Percentiles rank a stretch among this genome's conserved stretches.
These are phyloP conservation scores for Russula ochroleuca DNA, from an alignment of 768 basidiomycete species.

Conservation along the genomic window DNA sequence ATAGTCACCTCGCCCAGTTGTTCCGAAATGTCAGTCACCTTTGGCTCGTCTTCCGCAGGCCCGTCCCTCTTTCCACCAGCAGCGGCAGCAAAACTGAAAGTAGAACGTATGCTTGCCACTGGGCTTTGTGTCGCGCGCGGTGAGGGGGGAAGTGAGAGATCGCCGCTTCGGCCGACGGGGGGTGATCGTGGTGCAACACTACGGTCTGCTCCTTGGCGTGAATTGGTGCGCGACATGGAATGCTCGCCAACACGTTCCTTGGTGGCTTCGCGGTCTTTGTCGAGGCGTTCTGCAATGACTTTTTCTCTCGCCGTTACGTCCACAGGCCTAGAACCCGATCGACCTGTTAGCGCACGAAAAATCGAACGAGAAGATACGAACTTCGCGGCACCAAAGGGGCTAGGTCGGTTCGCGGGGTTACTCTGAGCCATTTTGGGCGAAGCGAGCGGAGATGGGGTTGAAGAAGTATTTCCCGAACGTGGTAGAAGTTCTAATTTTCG, in stretches of 20 bases:
- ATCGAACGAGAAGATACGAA: constrained; percentile 34
- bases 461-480: constrained; percentile 62
- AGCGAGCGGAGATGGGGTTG: constrained; percentile 67
- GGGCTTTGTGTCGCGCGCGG: constrained; percentile 22
- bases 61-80: constrained; percentile 49
- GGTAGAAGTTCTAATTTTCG: constrained; percentile 85
- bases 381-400: constrained; percentile 88
- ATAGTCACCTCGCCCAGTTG: constrained; percentile 39
- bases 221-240: constrained; percentile 45
- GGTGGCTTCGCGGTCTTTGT: constrained; percentile 51
- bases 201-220: constrained; percentile 35
- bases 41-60: constrained; percentile 26
- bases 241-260: constrained; percentile 37
- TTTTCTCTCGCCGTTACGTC: constrained; percentile 76
- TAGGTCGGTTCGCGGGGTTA: constrained; percentile 43
- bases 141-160: constrained; percentile 24
- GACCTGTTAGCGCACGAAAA: background rate
- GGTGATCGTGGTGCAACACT: constrained; percentile 30
- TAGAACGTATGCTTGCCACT: constrained; percentile 57
- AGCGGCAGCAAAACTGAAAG: constrained; percentile 78
- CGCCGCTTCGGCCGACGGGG: constrained; percentile 23
- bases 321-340: constrained; percentile 56
- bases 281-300: constrained; percentile 65
- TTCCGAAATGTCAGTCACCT: constrained; percentile 31
- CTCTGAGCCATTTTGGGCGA: constrained; percentile 67